Conservation (phyloP, 495 filamentous ascomycete species). For the Filosporella fistucella region DNA sequence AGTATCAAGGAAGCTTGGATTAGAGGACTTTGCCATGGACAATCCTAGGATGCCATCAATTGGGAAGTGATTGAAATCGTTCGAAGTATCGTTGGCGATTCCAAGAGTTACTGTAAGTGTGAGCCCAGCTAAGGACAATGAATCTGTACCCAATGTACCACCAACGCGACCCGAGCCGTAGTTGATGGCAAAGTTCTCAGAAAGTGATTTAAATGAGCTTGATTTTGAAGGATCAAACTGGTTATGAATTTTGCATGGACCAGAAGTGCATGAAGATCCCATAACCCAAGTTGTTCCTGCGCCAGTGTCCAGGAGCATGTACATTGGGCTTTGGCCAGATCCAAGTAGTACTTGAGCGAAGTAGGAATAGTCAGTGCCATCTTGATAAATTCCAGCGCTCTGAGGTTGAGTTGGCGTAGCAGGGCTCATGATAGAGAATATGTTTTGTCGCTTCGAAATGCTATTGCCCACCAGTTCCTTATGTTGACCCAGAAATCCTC, state of each 20-base stretch:
- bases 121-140: conserved; percentile 58
- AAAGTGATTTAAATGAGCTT: conserved; percentile 41
- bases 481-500: not conserved
- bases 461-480: conserved; percentile 6
- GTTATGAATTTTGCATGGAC: conserved; percentile 60
- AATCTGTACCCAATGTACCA: conserved; percentile 60
- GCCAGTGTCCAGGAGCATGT: conserved; percentile 77
- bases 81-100: conserved; percentile 56
- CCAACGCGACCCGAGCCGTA: conserved; percentile 71
- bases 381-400: conserved; percentile 65
- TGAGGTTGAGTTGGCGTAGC: conserved; percentile 46
- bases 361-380: conserved; percentile 75
- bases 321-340: conserved; percentile 55
- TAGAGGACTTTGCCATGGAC: conserved; percentile 44
- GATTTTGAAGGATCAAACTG: conserved; percentile 60
- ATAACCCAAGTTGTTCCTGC: conserved; percentile 78
- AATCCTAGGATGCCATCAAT: conserved; percentile 86
- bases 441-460: conserved; percentile 34
- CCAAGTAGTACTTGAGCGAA: conserved; percentile 67
- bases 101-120: conserved; percentile 61
- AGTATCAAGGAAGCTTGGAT: conserved; percentile 58
- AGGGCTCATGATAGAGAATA: conserved; percentile 53
- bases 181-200: conserved; percentile 49
- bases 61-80: conserved; percentile 68
- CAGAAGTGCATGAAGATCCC: conserved; percentile 54